Conservation (phyloP, 2,329 filamentous ascomycete genomes). For the Neonectria magnoliae region DNA sequence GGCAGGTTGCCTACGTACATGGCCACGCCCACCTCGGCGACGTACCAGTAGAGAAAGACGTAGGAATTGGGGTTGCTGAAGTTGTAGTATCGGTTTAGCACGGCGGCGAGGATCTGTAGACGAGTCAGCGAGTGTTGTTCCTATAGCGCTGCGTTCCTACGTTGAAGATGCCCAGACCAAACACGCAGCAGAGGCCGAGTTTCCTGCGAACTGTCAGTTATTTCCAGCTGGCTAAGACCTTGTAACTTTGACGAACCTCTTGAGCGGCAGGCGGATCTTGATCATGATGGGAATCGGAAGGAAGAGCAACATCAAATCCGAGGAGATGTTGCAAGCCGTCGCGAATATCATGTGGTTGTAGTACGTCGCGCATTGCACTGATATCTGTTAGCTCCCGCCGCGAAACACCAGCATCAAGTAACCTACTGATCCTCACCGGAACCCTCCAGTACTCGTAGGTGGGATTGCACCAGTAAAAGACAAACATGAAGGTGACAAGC, state of each 20-base stretch:
- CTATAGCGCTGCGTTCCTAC: conserved; percentile 23
- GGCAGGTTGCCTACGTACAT: conserved; percentile 70
- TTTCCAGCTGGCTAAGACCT: accelerated
- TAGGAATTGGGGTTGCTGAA: conserved; percentile 65
- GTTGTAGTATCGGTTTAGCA: conserved; percentile 70
- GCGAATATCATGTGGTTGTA: conserved; percentile 59
- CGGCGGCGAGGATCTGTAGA: conserved; percentile 64
- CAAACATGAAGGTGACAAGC: conserved; percentile 60
- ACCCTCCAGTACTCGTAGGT: conserved; percentile 63
- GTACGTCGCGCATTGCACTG: conserved; percentile 57
- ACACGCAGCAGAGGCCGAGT: conserved; percentile 62
- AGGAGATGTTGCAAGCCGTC: conserved; percentile 58
- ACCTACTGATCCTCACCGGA: conserved; percentile 50
- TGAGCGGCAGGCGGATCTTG: conserved; percentile 50
- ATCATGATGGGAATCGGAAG: conserved; percentile 58
- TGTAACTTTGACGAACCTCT: conserved; percentile 23
- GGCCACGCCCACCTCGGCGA: conserved; percentile 67
- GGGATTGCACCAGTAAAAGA: conserved; percentile 64
- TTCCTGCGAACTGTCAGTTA: conserved; percentile 51
- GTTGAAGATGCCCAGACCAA: conserved; percentile 64
- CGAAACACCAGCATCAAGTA: background rate
- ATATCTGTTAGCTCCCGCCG: conserved; percentile 11
- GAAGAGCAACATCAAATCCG: conserved; percentile 56
- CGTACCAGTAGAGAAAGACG: conserved; percentile 69
- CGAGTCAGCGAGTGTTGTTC: background rate